These are phyloP conservation scores for Porcisia deanei DNA, from an alignment of 208 protist genomes.

Conservation along the genomic window DNA sequence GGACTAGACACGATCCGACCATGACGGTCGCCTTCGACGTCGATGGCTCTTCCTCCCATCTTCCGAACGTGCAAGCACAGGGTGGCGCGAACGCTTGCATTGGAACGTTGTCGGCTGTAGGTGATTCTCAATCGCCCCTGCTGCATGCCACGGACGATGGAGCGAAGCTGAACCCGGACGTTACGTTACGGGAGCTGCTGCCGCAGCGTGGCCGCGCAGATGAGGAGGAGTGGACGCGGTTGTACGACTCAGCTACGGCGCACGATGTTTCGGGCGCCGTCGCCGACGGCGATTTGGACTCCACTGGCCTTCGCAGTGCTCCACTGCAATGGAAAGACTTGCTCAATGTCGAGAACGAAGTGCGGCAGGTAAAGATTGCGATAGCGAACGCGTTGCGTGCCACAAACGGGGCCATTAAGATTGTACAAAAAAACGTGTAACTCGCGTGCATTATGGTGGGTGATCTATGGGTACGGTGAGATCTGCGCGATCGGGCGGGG, in stretches of 20 bases:
- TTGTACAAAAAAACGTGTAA: conserved; percentile 8
- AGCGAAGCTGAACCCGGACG: conserved; percentile 12
- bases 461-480: background rate
- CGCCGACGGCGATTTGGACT: conserved; percentile 16
- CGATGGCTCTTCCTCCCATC: background rate
- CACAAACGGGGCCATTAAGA: conserved; percentile 25
- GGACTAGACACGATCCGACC: conserved; percentile 9
- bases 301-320: background rate
- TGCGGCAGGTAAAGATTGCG: conserved; percentile 76
- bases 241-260: conserved; percentile 23
- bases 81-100: background rate
- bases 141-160: conserved; percentile 14
- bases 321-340: conserved; percentile 43
- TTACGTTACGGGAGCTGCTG: conserved; percentile 27
- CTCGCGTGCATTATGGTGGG: background rate
- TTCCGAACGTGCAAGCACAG: background rate
- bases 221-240: conserved; percentile 16
- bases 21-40: conserved; percentile 10
- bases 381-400: conserved; percentile 77
- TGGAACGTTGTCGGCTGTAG: background rate
- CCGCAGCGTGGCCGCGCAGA: background rate
- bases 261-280: background rate
- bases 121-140: background rate
- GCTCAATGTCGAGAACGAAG: conserved; percentile 57
- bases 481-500: background rate